Base-by-base conservation (phyloP, 345 rosid species). In the Eucalyptus marginata region DNA sequence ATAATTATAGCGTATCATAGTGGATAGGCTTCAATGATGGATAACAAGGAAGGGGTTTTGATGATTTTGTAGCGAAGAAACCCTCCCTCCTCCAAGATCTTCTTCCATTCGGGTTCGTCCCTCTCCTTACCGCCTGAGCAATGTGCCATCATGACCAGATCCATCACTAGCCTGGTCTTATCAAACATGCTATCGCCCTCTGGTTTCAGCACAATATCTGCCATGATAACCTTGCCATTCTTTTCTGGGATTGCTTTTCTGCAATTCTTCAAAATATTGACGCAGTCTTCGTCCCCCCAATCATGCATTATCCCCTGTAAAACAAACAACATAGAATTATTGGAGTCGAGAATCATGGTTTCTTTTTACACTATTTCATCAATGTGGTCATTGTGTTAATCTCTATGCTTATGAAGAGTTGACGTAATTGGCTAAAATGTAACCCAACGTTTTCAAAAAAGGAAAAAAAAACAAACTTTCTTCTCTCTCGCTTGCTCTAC, bases 1-100 rank as follows among this genome's bases (percentile, higher is more conserved):
- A 40, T 6, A 40, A 76, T 18, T 76, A 20, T 40, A 22, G 47
- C 3, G 1, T 4, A 36, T 76, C 29, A 40, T 27, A 40, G 9
- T 76, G 89, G 91, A 40, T 49, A 87, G 58, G 93, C 93, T 89
- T 87, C 93, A 10, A 93, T 89, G 29, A 92, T 88, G 29, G 87
- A 91, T 3, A 87, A 88, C 50, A 86, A 47, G 24, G 90, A 64
- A 43, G 88, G 86, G 50, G 87, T 88, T 9, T 87, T 89, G 89
- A 90, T 92, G 81, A 93, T 88, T 13, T 87, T 89, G 89, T 89
- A 91, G 9, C 86, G 90, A 84, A 79, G 93, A 83, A 91, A 92
- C 25, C 94, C 93, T n/a, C 91, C 93, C 52, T 89, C 90, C 88
- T 51, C 87, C 25, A 93, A 64, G 46, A 92, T 6, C 47, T 91